Conservation (phyloP, 164 flowering plant species). For the Saururus chinensis region DNA sequence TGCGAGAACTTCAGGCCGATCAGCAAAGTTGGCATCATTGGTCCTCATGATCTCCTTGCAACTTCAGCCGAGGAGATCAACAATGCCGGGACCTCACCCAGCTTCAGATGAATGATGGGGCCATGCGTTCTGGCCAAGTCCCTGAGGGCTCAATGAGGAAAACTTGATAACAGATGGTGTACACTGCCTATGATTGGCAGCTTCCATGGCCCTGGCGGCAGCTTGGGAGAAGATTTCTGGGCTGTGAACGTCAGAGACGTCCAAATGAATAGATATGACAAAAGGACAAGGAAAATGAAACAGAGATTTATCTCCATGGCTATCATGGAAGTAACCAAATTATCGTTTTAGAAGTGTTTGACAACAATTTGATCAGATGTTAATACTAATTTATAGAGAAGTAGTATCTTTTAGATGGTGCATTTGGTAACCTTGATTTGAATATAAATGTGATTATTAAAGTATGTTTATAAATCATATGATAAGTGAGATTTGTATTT, state of each 20-base stretch:
- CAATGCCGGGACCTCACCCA: not conserved
- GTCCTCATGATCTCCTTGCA: too few relatives aligned
- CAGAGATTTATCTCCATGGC: not conserved
- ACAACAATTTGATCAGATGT: not conserved
- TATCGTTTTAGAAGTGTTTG: not conserved
- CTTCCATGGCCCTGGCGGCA: too few relatives aligned
- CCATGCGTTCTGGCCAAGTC: not conserved
- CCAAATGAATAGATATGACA: not conserved
- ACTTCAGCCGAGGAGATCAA: not conserved
- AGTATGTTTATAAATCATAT: too few relatives aligned
- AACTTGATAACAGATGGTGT: not conserved
- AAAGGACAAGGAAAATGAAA: not conserved
- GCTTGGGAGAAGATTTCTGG: not conserved
- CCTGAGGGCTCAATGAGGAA: not conserved
- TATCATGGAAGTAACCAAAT: not conserved
- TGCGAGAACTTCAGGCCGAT: not conserved
- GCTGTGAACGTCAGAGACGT: not conserved
- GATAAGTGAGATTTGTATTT: too few relatives aligned
- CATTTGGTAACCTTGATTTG: not conserved
- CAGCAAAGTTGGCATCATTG: not conserved
- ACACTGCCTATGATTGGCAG: too few relatives aligned
- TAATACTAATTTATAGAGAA: not conserved
- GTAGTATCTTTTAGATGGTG: not conserved
- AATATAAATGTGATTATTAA: too few relatives aligned
- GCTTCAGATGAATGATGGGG: not conserved